A percentile compares a stretch with the other conserved stretches of the same genome.
These are phyloP conservation scores for Colletotrichum orchidophilum DNA, from an alignment of 2,329 filamentous ascomycete species.

Conservation along the genomic window DNA sequence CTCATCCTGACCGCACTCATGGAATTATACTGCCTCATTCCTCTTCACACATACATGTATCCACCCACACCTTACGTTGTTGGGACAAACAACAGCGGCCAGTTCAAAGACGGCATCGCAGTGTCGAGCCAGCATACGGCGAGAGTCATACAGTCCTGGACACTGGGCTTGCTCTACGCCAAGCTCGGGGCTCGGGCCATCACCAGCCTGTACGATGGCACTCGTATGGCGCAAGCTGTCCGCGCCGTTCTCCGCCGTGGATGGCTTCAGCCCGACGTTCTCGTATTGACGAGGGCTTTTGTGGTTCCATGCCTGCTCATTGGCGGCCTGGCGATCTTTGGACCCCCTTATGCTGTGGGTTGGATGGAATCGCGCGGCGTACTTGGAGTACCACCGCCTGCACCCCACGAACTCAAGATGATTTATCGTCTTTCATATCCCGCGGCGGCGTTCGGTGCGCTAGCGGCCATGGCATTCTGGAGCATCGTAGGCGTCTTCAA, in stretches of 20 bases:
- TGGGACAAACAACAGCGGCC: conserved; percentile 38
- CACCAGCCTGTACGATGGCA: conserved; percentile 72
- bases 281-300: conserved; percentile 84
- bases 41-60: conserved; percentile 82
- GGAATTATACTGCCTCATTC: conserved; percentile 89
- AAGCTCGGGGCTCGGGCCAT: conserved; percentile 80
- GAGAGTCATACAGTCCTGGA: conserved; percentile 93
- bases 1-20: conserved; percentile 81
- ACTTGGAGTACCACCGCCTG: conserved; percentile 32
- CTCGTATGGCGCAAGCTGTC: conserved; percentile 78
- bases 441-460: conserved; percentile 53
- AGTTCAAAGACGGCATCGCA: conserved; percentile 30
- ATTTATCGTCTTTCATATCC: conserved; percentile 77
- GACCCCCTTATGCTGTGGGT: conserved; percentile 55
- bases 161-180: conserved; percentile 88
- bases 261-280: conserved; percentile 81
- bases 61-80: conserved; percentile 36
- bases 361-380: conserved; percentile 36
- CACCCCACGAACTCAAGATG: conserved; percentile 39
- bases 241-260: conserved; percentile 78
- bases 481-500: conserved; percentile 70
- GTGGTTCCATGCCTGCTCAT: conserved; percentile 77
- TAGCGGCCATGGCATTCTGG: conserved; percentile 57
- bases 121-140: conserved; percentile 68
- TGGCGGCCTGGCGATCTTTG: conserved; percentile 68